These are phyloP conservation scores for Saccharomyces paradoxus DNA, from an alignment of 805 yeast species.

Conservation along the genomic window DNA sequence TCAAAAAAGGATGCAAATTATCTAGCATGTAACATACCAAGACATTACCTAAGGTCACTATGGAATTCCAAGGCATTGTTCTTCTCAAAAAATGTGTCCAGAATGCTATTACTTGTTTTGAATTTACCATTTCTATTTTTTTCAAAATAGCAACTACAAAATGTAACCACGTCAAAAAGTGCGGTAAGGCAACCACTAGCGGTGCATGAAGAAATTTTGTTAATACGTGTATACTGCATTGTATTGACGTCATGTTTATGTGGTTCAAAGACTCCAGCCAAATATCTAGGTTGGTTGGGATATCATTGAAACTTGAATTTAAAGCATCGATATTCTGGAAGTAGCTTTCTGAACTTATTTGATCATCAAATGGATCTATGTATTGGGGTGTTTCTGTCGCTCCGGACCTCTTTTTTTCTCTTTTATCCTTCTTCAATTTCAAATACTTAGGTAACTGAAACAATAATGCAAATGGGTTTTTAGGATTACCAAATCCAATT, in stretches of 20 bases:
- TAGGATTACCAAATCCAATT: conserved; percentile 69
- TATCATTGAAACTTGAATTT: conserved; percentile 11
- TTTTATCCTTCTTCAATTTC: conserved; percentile 62
- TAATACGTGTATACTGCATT: conserved; percentile 60
- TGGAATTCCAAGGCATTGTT: conserved; percentile 60
- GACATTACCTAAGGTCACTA: conserved; percentile 57
- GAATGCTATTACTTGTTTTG: conserved; percentile 15
- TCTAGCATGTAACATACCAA: conserved; percentile 33
- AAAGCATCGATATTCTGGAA: conserved; percentile 26
- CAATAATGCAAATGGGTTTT: conserved; percentile 67
- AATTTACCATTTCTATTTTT: conserved; percentile 33
- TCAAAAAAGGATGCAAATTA: conserved; percentile 13
- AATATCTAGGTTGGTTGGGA: conserved; percentile 20
- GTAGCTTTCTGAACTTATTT: conserved; percentile 5
- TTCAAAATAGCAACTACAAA: conserved; percentile 58
- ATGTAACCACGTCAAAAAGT: conserved; percentile 69
- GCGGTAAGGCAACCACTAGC: conserved; percentile 55
- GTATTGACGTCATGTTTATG: conserved; percentile 56
- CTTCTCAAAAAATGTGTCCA: conserved; percentile 36
- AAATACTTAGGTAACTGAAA: conserved; percentile 66
- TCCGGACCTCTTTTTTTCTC: conserved; percentile 44
- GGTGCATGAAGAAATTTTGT: conserved; percentile 66
- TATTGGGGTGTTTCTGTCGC: conserved; percentile 1
- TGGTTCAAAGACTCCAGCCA: conserved; percentile 54
- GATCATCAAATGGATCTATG: background rate